phyloP scores from a whole-genome alignment of 768 basidiomycete species.

The Porphyrellus cyaneotinctus region DNA sequence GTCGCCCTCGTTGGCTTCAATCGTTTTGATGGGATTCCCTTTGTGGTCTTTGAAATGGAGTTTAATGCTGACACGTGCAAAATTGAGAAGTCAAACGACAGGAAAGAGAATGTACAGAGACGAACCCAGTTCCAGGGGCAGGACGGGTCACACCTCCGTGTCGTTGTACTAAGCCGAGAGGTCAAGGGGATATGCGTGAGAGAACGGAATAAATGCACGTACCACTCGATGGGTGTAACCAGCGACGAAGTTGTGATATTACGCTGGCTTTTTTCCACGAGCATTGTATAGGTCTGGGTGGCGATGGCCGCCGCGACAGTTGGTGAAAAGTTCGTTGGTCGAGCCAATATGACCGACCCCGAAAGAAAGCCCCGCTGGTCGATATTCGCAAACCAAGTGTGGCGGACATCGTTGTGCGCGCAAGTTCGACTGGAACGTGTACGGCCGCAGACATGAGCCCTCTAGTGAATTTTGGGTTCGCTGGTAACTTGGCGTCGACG shows the following conservation, averaged over 20 bases:
- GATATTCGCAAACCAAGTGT: constrained; percentile 7
- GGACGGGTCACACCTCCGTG: constrained; percentile 63
- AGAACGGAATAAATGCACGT: background rate
- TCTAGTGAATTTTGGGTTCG: background rate
- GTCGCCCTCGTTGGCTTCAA: constrained; percentile 93
- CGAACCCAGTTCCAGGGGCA: constrained; percentile 65
- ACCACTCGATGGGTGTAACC: constrained; percentile 20
- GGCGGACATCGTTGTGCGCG: constrained; percentile 12
- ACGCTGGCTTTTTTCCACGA: background rate
- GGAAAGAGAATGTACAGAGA: background rate
- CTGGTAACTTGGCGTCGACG: background rate
- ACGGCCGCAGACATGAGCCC: background rate
- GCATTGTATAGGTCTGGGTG: background rate
- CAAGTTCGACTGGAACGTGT: constrained; percentile 11
- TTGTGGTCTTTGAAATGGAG: constrained; percentile 88
- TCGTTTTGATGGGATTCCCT: constrained; percentile 76
- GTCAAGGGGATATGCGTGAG: background rate
- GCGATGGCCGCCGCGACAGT: background rate
- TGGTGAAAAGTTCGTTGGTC: constrained; percentile 13
- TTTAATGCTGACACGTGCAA: constrained; percentile 56
- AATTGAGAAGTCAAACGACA: background rate
- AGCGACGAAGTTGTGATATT: background rate
- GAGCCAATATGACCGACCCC: background rate
- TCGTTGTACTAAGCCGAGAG: constrained; percentile 8
- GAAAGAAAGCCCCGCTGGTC: background rate